Conservation (phyloP, 2,329 filamentous ascomycete genomes). For the Cladosporium sp. region DNA sequence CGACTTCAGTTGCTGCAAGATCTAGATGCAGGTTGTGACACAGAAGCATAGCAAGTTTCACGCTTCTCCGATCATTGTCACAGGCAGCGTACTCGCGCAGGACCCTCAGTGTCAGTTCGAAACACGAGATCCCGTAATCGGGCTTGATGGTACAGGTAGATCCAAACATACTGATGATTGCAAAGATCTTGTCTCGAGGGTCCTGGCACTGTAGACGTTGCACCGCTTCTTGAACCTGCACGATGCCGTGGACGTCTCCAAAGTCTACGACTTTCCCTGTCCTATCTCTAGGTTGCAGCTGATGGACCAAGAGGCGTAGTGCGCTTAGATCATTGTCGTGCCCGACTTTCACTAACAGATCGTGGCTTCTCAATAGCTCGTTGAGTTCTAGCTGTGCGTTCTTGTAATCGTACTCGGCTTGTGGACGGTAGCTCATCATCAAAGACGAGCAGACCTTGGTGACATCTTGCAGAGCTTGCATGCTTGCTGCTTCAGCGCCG, state of each 20-base stretch:
- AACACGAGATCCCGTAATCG: background rate
- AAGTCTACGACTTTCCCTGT: background rate
- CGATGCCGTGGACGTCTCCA: background rate
- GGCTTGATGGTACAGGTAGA: background rate
- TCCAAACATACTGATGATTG: background rate
- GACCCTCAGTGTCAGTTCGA: background rate
- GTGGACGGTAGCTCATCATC: background rate
- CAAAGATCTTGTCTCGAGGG: conserved; percentile 7
- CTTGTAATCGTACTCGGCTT: conserved; percentile 7
- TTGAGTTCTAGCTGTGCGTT: background rate
- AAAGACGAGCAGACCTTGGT: background rate
- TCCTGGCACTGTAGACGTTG: background rate
- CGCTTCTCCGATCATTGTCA: background rate
- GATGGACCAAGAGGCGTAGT: background rate
- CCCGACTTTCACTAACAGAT: background rate
- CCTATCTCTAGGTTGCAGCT: background rate
- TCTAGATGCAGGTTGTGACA: background rate
- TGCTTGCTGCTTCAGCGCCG: background rate
- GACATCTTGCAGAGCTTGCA: conserved; percentile 4
- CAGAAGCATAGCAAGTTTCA: background rate
- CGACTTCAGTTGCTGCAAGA: background rate
- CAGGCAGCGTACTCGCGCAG: background rate
- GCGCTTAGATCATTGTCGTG: background rate
- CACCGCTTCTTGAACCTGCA: background rate
- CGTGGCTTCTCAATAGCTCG: background rate